phyloP scores from a whole-genome alignment of 192 early-diverging fungal genomes.

The Backusella circina region DNA sequence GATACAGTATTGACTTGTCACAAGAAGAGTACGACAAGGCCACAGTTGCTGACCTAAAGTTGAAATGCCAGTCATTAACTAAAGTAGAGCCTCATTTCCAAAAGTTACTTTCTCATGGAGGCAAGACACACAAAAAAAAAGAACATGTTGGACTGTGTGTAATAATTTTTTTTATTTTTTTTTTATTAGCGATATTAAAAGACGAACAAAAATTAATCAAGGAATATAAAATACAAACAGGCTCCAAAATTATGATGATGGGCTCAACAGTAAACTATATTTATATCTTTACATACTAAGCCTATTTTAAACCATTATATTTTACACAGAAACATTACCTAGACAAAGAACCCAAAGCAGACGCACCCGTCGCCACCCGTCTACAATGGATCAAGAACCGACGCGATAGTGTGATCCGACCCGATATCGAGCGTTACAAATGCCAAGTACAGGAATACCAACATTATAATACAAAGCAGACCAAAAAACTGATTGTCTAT shows the following conservation, averaged over 20 bases:
- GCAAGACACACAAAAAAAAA: neutral
- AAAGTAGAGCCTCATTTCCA: neutral
- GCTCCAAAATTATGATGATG: constrained; percentile 6
- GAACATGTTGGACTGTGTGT: neutral
- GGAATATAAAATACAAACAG: constrained; percentile 4
- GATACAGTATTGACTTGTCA: neutral
- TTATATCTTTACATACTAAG: neutral
- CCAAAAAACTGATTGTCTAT: neutral
- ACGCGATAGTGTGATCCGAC: neutral
- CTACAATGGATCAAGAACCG: constrained; percentile 5
- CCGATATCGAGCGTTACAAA: neutral
- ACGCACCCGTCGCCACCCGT: neutral
- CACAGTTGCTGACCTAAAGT: neutral
- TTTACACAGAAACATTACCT: neutral
- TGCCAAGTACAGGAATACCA: neutral
- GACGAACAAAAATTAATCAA: neutral
- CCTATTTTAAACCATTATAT: no score
- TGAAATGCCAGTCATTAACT: constrained; percentile 6
- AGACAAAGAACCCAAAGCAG: neutral
- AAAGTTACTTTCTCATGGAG: constrained; percentile 6
- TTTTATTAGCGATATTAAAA: constrained; percentile 8
- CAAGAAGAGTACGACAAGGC: neutral
- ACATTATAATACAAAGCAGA: neutral
- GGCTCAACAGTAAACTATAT: neutral
- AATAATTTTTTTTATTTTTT: neutral